phyloP scores from a whole-genome alignment of 2,329 filamentous ascomycete genomes.

The Aspergillus luchuensis region DNA sequence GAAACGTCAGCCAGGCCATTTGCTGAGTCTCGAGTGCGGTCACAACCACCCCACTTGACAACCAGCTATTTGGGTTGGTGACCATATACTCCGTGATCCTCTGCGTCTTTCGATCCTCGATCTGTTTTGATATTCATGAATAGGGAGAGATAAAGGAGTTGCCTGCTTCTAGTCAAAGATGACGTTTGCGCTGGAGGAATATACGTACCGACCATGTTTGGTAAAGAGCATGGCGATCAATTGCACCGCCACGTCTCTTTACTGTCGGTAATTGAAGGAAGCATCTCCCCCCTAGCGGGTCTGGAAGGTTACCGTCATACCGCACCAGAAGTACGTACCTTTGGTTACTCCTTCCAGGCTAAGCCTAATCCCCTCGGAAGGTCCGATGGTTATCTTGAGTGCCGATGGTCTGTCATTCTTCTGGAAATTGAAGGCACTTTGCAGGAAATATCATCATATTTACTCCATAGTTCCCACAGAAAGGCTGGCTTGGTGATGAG shows the following conservation, averaged over 20 bases:
- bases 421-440: background rate
- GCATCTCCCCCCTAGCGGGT: background rate
- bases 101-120: too few relatives aligned
- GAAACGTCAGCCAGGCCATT: background rate
- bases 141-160: background rate
- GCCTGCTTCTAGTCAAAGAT: background rate
- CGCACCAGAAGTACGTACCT: background rate
- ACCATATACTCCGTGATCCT: background rate
- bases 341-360: background rate
- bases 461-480: background rate
- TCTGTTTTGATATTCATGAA: too few relatives aligned
- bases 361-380: background rate
- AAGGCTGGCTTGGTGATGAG: background rate
- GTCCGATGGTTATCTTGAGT: background rate
- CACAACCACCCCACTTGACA: background rate
- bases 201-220: background rate
- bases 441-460: background rate
- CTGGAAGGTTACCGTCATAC: background rate
- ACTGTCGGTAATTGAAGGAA: slow-evolving; percentile 1
- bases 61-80: background rate
- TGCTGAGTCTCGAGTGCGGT: background rate
- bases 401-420: background rate
- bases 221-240: slow-evolving; percentile 2
- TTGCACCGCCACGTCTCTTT: slow-evolving; percentile 20
- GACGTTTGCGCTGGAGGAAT: slow-evolving; percentile 3